A percentile compares a stretch with the other conserved stretches of the same genome.
Evolutionary conservation across 495 filamentous ascomycete genomes (phyloP).

Genomic region (Daldinia grandis): DNA sequence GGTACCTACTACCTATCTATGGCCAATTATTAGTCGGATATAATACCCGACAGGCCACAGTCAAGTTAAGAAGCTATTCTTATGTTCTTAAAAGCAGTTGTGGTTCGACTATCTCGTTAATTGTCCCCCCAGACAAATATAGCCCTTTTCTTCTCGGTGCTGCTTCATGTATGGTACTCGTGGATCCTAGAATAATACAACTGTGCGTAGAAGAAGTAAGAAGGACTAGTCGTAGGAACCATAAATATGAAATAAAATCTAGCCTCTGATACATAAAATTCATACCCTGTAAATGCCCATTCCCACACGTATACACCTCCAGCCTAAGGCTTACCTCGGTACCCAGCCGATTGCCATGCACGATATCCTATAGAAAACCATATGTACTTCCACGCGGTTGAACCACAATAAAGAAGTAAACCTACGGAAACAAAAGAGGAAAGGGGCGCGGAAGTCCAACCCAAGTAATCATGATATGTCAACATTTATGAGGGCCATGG

Average conservation of each 20-base stretch:
- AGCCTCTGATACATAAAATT: neutral
- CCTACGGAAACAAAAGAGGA: neutral
- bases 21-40: too few species aligned
- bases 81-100: too few species aligned
- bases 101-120: too few species aligned
- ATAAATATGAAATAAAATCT: neutral
- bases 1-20: too few species aligned
- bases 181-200: neutral
- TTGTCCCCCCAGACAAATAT: too few species aligned
- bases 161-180: too few species aligned
- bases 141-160: too few species aligned
- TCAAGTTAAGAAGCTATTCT: too few species aligned
- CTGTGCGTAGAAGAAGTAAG: neutral
- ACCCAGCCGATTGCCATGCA: conserved; percentile 18
- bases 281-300: neutral
- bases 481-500: conserved; percentile 3
- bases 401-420: neutral
- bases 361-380: neutral
- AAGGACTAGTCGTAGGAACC: neutral
- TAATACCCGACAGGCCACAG: too few species aligned
- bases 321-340: neutral
- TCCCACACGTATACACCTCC: conserved; percentile 1
- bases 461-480: neutral
- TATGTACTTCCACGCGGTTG: neutral
- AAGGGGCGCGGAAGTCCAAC: neutral